Base-by-base conservation (phyloP, 192 early-diverging fungal genomes). In the Allomyces macrogynus region DNA sequence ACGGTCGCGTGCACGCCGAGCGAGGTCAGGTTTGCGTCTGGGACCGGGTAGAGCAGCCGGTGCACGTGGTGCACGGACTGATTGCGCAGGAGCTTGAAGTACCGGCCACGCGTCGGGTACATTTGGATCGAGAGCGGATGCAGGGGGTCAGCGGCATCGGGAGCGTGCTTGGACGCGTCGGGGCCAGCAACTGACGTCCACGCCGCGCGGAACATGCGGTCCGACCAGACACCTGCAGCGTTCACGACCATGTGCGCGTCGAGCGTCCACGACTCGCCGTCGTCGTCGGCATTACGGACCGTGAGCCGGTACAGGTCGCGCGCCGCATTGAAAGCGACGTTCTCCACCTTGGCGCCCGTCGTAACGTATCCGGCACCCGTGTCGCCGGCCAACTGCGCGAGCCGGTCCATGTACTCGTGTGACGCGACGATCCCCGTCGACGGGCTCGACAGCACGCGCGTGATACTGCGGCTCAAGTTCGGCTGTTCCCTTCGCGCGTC, bases 361-460 rank as follows among this genome's bases (percentile, higher is more conserved):
- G 79, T 83, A n/a, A 87, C 49, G 61, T 84, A 74, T 0, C 77
- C 84, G 22, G 74, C 74, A n/a, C 73, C 71, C 10, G 82, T 80
- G 4, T 67, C 25, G 40, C 85, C 69, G 44, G 75, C 70, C 10
- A 70, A 66, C 64, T 81, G 79, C 63, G 32, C 32, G 32, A 93
- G 66, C 22, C 75, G 74, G 11, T 73, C 71, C 88, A 91, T 87
- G 24, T 81, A 68, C 4, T 68, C 75, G 67, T 90, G 87, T 10
- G 84, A 82, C 67, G 91, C 91, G 3, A 93, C 63, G 65, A 93
- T 93, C 16, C 89, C 91, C 0, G 91, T 89, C 7, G 87, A 78
- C 0, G 85, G 77, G 24, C 83, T 20, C 20, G 49, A 57, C 49
- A 57, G 86, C 11, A 78, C 80, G 23, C 91, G 70, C 4, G 80